phyloP scores from a whole-genome alignment of 139 green algal species.

The Coccomyxa sp. region DNA sequence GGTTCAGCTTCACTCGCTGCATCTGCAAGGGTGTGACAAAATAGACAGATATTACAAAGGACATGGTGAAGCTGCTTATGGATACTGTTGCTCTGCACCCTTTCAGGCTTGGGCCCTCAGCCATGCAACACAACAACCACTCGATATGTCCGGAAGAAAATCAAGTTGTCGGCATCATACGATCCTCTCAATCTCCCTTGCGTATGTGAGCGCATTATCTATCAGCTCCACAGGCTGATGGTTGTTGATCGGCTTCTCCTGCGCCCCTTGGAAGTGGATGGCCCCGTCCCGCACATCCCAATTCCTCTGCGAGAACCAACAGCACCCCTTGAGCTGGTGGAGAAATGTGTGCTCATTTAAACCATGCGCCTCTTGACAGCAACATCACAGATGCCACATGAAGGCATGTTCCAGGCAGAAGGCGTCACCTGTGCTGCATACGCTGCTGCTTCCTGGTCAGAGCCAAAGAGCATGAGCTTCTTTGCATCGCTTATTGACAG shows the following conservation, averaged over 20 bases:
- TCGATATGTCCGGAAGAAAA: too few relatives aligned
- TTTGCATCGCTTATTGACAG: slow-evolving; percentile 70
- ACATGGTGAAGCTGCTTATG: too few relatives aligned
- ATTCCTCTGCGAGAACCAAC: slow-evolving; percentile 42
- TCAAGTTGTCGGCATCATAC: slow-evolving; percentile 54
- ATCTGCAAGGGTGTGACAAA: too few relatives aligned
- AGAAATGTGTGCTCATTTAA: too few relatives aligned
- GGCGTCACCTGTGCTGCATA: slow-evolving; percentile 53
- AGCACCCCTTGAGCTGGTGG: neutral
- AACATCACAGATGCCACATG: too few relatives aligned
- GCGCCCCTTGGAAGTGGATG: slow-evolving; percentile 53
- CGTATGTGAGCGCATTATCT: slow-evolving; percentile 84
- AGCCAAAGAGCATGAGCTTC: slow-evolving; percentile 73
- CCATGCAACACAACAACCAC: too few relatives aligned
- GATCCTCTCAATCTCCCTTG: slow-evolving; percentile 93
- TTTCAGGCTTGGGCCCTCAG: too few relatives aligned
- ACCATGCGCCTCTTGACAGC: too few relatives aligned
- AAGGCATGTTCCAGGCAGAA: too few relatives aligned
- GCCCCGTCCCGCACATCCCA: slow-evolving; percentile 57
- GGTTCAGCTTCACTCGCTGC: too few relatives aligned
- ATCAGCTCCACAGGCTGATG: slow-evolving; percentile 70
- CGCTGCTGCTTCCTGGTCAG: slow-evolving; percentile 40
- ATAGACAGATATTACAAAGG: too few relatives aligned
- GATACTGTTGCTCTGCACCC: too few relatives aligned
- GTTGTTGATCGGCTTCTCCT: slow-evolving; percentile 7